phyloP scores from a whole-genome alignment of 2,329 filamentous ascomycete species.

The Colletotrichum neosansevieriae region DNA sequence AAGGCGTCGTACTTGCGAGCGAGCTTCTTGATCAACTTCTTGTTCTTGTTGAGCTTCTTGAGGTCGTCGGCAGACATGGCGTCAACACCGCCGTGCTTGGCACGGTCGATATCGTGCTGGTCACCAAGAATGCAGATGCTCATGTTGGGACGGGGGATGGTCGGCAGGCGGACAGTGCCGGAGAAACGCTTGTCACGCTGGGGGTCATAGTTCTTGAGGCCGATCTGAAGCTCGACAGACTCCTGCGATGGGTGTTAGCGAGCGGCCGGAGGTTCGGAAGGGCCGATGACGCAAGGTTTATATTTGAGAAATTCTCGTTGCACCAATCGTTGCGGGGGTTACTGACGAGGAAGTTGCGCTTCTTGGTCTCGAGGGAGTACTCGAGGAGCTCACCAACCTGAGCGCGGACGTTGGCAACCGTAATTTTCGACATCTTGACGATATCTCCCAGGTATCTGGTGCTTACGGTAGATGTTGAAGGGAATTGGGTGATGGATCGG shows the following conservation, averaged over 20 bases:
- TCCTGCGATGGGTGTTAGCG: conserved; percentile 50
- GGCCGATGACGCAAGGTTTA: not conserved
- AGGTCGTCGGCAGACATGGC: conserved; percentile 98
- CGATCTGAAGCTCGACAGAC: conserved; percentile 92
- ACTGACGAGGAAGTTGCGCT: conserved; percentile 89
- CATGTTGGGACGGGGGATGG: conserved; percentile 92
- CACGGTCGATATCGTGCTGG: conserved; percentile 98
- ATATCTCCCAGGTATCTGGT: conserved; percentile 43
- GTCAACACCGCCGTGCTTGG: conserved; percentile 98
- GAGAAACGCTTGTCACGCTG: conserved; percentile 99
- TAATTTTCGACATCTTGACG: conserved; percentile 67
- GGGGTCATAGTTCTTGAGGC: conserved; percentile 98
- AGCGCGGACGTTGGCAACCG: conserved; percentile 92
- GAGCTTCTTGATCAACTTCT: conserved; percentile 99
- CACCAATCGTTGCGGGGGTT: not conserved
- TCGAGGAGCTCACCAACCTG: conserved; percentile 95
- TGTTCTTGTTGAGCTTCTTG: conserved; percentile 99
- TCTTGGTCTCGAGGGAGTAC: conserved; percentile 96
- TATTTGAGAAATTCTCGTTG: conserved; percentile 63
- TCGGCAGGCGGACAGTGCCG: conserved; percentile 95
- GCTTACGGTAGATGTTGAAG: conserved; percentile 41
- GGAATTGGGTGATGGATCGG: conserved; percentile 24
- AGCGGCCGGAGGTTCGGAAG: conserved; percentile 59
- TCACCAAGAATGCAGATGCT: conserved; percentile 81
- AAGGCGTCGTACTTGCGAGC: conserved; percentile 99